Conservation (phyloP, 169 alveolate species). For the Eimeria praecox region DNA sequence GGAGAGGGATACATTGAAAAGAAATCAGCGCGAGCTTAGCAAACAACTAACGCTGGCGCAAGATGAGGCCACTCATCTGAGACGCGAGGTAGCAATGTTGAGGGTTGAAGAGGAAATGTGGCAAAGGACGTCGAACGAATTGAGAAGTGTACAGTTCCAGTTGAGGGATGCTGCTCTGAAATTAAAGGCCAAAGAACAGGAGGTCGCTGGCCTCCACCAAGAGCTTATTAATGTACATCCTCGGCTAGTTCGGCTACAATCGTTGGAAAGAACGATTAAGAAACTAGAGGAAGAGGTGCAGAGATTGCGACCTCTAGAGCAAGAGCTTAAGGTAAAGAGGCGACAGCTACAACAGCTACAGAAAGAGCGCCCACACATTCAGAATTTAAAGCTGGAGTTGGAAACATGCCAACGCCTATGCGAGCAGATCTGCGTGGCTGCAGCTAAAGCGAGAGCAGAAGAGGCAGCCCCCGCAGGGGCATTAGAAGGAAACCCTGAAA, state of each 20-base stretch:
- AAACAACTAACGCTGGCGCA: background rate
- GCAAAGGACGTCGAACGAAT: background rate
- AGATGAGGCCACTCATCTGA: background rate
- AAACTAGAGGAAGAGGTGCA: background rate
- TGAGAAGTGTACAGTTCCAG: background rate
- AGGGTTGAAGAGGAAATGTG: background rate
- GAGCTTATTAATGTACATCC: background rate
- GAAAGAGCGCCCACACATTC: background rate
- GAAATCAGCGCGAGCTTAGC: background rate
- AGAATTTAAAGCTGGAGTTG: background rate
- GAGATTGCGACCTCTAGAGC: background rate
- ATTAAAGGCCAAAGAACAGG: background rate
- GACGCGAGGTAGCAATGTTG: background rate
- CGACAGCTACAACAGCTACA: background rate
- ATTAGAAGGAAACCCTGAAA: background rate
- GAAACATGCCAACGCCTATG: background rate
- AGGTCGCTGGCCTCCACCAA: background rate
- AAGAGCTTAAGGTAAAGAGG: background rate
- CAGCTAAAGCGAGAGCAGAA: background rate
- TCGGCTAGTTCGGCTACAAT: background rate
- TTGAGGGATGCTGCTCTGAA: background rate
- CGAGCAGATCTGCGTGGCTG: background rate
- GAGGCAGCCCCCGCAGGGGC: conserved; percentile 21
- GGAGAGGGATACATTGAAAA: background rate
- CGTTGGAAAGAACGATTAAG: background rate